Evolutionary conservation across 176 grass and related monocot species (phyloP).

Genomic region (Juncus inflexus): DNA sequence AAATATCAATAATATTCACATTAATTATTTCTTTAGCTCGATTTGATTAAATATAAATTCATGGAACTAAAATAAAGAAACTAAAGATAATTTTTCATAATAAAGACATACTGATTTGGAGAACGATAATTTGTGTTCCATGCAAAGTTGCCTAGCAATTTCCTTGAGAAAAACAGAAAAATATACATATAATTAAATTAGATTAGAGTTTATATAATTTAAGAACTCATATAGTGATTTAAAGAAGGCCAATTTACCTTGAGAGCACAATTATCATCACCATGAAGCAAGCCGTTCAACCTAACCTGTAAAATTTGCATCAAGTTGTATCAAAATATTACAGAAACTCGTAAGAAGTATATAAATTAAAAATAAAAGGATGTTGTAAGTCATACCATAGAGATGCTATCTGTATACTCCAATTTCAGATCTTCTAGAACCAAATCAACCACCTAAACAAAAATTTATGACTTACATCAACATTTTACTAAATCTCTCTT

Average conservation of each 20-base stretch:
- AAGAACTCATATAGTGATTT: not conserved
- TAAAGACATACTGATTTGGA: constrained; percentile 73
- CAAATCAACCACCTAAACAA: constrained; percentile 65
- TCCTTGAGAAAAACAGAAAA: constrained; percentile 48
- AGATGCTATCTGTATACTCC: constrained; percentile 69
- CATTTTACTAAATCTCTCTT: not conserved
- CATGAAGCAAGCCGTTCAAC: constrained; percentile 83
- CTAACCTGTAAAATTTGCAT: constrained; percentile 56
- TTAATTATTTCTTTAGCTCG: constrained; percentile 9
- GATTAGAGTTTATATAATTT: constrained; percentile 12
- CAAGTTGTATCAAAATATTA: not conserved
- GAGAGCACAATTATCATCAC: constrained; percentile 65
- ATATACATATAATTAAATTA: not conserved
- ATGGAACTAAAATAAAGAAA: not conserved
- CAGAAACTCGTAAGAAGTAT: not conserved
- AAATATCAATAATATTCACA: constrained; percentile 13
- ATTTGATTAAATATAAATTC: not conserved
- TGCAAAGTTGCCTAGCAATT: constrained; percentile 93
- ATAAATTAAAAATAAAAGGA: constrained; percentile 8
- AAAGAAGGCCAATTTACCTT: constrained; percentile 44
- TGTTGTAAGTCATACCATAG: constrained; percentile 43
- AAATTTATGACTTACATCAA: not conserved
- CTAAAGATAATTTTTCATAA: constrained; percentile 12
- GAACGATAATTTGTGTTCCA: constrained; percentile 81
- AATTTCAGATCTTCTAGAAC: constrained; percentile 73